Evolutionary conservation across 257 asterid genomes (phyloP).

Genomic region (Capsicum pubescens): DNA sequence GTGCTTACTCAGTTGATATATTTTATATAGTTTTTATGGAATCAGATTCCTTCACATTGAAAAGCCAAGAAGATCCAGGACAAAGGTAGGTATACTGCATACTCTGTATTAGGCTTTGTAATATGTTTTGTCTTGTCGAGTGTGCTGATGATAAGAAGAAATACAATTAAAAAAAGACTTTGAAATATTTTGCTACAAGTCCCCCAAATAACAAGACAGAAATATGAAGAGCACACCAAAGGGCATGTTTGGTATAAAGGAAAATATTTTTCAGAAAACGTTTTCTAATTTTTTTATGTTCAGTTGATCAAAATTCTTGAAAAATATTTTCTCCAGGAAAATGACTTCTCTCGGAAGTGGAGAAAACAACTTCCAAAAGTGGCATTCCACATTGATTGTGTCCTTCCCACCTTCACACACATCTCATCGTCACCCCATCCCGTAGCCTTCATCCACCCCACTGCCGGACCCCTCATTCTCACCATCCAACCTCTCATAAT

Average conservation of each 20-base stretch:
- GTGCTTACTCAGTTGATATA: background rate
- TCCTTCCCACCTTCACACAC: too few species aligned
- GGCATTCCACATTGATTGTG: background rate
- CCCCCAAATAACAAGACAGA: background rate
- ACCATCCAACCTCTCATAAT: too few species aligned
- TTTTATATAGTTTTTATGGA: background rate
- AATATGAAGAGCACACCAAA: too few species aligned
- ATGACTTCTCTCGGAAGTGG: background rate
- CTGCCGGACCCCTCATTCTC: too few species aligned
- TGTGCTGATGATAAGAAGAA: background rate
- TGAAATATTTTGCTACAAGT: background rate
- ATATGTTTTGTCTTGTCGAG: background rate
- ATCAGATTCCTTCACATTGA: background rate
- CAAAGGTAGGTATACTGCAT: background rate
- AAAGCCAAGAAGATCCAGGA: background rate
- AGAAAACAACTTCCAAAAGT: background rate
- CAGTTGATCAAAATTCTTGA: too few species aligned
- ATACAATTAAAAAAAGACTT: background rate
- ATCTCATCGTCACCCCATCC: too few species aligned
- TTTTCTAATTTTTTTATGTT: background rate
- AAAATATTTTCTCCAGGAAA: background rate
- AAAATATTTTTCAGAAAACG: background rate
- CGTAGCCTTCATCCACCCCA: too few species aligned
- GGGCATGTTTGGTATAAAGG: too few species aligned
- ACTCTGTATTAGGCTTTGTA: background rate